Evolutionary conservation across 176 grass and related monocot species (phyloP).

Genomic region (Olyra latifolia): DNA sequence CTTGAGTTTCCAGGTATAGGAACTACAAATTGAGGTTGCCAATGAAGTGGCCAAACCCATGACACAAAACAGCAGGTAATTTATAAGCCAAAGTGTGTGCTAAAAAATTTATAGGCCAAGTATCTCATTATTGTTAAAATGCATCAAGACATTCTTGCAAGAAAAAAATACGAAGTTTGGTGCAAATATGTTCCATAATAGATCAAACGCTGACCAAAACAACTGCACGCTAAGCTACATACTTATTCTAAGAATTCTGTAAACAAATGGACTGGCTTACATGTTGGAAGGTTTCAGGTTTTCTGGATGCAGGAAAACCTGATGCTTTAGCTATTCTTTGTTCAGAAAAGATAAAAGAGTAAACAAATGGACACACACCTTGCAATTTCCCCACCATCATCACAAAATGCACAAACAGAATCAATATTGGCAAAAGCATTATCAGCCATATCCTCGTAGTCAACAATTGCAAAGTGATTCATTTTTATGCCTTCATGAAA

Average conservation of each 20-base stretch:
- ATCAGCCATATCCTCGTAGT: conserved; percentile 39
- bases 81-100: neutral
- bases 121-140: neutral
- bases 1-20: neutral
- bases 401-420: conserved; percentile 65
- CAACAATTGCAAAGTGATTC: conserved; percentile 18
- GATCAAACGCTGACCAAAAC: neutral
- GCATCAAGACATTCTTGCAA: neutral
- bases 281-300: neutral
- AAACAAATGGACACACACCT: conserved; percentile 23
- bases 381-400: conserved; percentile 66
- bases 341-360: conserved; percentile 16
- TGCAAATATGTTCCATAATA: neutral
- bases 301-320: neutral
- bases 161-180: conserved; percentile 4
- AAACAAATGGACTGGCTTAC: neutral
- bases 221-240: neutral
- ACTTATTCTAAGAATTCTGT: neutral
- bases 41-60: neutral
- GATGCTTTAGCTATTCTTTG: neutral
- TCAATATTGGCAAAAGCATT: conserved; percentile 17
- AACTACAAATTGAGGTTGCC: neutral
- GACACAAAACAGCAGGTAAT: conserved; percentile 4
- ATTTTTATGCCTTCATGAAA: neutral
- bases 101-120: neutral